phyloP scores from a whole-genome alignment of 2,329 filamentous ascomycete genomes.

The Nigrospora osmanthi region DNA sequence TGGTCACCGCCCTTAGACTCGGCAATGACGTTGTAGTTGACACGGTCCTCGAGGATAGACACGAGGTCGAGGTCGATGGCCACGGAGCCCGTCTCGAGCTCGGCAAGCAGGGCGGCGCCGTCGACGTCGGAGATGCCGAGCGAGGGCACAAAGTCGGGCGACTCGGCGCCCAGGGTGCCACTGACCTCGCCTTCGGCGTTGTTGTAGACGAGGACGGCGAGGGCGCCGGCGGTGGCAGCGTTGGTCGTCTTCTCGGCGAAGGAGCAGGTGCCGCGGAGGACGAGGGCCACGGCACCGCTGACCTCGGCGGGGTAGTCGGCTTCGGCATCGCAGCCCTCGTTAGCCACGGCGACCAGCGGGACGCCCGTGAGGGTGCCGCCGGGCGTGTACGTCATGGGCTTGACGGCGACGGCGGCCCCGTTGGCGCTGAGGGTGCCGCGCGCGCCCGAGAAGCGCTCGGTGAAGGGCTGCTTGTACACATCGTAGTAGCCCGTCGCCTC shows the following conservation, averaged over 20 bases:
- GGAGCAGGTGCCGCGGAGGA: slow-evolving; percentile 47
- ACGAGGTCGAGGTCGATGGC: slow-evolving; percentile 32
- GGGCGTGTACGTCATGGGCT: slow-evolving; percentile 1
- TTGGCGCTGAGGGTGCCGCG: slow-evolving; percentile 17
- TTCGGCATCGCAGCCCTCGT: slow-evolving; percentile 40
- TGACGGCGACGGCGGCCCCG: slow-evolving; percentile 2
- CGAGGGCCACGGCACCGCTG: slow-evolving; percentile 53
- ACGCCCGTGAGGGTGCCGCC: background rate
- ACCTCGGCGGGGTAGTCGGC: slow-evolving; percentile 39
- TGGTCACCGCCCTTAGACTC: slow-evolving; percentile 40
- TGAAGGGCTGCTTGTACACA: slow-evolving; percentile 45
- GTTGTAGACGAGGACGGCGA: slow-evolving; percentile 54
- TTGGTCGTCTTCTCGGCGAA: slow-evolving; percentile 50
- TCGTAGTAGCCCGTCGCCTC: slow-evolving; percentile 29
- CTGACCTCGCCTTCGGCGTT: slow-evolving; percentile 41
- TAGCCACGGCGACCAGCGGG: slow-evolving; percentile 37
- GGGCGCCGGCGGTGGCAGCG: slow-evolving; percentile 49
- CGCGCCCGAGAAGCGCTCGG: slow-evolving; percentile 57
- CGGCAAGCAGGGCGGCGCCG: slow-evolving; percentile 24
- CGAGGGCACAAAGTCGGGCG: slow-evolving; percentile 38
- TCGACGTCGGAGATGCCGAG: slow-evolving; percentile 43
- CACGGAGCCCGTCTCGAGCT: slow-evolving; percentile 22
- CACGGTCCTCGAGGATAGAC: slow-evolving; percentile 36
- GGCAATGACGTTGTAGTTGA: slow-evolving; percentile 43
- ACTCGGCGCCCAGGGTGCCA: slow-evolving; percentile 47